These are phyloP conservation scores for Lomentospora prolificans DNA, from an alignment of 2,329 filamentous ascomycete species.

Conservation along the genomic window DNA sequence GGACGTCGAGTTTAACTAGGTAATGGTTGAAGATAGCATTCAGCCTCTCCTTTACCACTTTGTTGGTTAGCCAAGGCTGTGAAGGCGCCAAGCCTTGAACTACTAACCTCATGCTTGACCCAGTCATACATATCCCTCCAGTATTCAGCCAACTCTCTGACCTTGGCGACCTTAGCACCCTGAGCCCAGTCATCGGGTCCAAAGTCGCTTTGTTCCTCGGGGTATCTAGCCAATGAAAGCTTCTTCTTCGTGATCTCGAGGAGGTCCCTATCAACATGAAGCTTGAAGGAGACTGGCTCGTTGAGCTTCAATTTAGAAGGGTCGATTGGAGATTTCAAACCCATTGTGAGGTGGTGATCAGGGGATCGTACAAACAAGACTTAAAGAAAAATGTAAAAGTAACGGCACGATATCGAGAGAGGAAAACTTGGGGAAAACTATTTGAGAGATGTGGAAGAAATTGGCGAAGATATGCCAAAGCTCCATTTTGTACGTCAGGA, in stretches of 20 bases:
- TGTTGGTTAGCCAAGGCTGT: too few relatives aligned
- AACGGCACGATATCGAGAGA: too few relatives aligned
- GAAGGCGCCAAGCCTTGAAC: background rate
- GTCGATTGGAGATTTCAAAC: background rate
- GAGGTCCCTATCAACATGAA: slow-evolving; percentile 10
- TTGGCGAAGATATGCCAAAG: too few relatives aligned
- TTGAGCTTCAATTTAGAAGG: background rate
- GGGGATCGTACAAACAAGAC: too few relatives aligned
- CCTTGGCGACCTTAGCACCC: slow-evolving; percentile 10
- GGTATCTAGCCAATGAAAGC: slow-evolving; percentile 9
- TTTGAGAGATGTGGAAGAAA: too few relatives aligned
- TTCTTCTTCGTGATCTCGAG: slow-evolving; percentile 9
- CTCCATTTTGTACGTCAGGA: too few relatives aligned
- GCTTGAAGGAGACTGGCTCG: background rate
- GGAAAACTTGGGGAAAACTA: too few relatives aligned
- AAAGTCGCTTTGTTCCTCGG: slow-evolving; percentile 10
- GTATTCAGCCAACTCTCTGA: slow-evolving; percentile 11
- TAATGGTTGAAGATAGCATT: slow-evolving; percentile 12
- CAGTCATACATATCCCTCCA: slow-evolving; percentile 11
- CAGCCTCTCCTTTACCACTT: slow-evolving; percentile 1
- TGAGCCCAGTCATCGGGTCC: slow-evolving; percentile 11
- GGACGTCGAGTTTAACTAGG: slow-evolving; percentile 12
- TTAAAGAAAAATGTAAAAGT: too few relatives aligned
- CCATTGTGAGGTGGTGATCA: background rate
- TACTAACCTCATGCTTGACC: slow-evolving; percentile 7